Evolutionary conservation across 768 basidiomycete species (phyloP).

Genomic region (Boletus bicolor): DNA sequence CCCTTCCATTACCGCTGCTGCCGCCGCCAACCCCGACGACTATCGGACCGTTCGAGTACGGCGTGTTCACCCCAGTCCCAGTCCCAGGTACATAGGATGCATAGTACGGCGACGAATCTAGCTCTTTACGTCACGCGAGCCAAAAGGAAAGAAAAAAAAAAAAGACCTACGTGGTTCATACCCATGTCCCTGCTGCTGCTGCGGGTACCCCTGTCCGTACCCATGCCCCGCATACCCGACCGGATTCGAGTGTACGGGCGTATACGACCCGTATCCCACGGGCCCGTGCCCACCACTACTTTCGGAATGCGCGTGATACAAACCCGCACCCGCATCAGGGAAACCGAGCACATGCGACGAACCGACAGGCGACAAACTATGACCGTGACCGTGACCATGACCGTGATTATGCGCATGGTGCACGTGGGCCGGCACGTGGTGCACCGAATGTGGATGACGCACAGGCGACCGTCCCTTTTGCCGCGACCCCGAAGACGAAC

Average conservation of each 20-base stretch:
- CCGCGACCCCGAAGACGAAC: conserved; percentile 5
- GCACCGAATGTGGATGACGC: neutral
- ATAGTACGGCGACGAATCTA: conserved; percentile 1
- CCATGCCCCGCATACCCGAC: neutral
- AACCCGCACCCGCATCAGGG: neutral
- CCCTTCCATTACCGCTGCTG: neutral
- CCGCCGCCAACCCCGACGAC: neutral
- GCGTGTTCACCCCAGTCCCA: neutral
- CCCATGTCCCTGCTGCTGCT: conserved; percentile 3
- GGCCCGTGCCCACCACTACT: neutral
- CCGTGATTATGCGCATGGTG: neutral
- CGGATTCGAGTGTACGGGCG: conserved; percentile 4
- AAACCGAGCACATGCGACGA: neutral
- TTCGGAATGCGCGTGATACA: neutral
- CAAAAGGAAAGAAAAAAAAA: too few species aligned
- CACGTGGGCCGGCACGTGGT: neutral
- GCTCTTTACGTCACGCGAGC: neutral
- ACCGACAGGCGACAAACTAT: neutral
- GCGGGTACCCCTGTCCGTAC: neutral
- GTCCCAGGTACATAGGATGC: conserved; percentile 8
- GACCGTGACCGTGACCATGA: neutral
- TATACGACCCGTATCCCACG: neutral
- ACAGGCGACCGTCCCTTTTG: neutral
- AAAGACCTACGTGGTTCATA: conserved; percentile 36
- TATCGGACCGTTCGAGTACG: neutral